A percentile compares a stretch with the other conserved stretches of the same genome.
Evolutionary conservation across 2,329 filamentous ascomycete species (phyloP).

Genomic region (Paracorniculantispora psalliotae): DNA sequence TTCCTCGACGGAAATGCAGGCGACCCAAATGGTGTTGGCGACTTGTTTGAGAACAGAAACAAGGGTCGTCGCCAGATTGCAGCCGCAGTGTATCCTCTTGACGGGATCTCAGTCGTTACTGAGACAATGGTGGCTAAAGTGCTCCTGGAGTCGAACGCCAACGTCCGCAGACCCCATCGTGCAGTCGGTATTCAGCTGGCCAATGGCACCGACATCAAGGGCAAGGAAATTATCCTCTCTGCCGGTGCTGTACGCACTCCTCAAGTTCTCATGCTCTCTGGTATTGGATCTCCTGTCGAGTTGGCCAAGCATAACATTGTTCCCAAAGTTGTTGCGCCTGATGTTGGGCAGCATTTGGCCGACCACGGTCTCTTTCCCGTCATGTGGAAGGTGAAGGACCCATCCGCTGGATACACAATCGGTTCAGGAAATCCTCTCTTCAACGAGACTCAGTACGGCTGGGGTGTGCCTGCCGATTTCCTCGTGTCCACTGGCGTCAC

Average conservation of each 20-base stretch:
- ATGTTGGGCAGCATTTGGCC: slow-evolving; percentile 42
- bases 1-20: slow-evolving; percentile 24
- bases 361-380: slow-evolving; percentile 25
- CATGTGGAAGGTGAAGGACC: slow-evolving; percentile 29
- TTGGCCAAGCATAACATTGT: slow-evolving; percentile 38
- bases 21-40: slow-evolving; percentile 26
- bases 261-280: slow-evolving; percentile 46
- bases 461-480: slow-evolving; percentile 34
- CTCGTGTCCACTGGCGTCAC: slow-evolving; percentile 25
- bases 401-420: slow-evolving; percentile 27
- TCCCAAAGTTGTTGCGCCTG: slow-evolving; percentile 38
- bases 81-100: slow-evolving; percentile 19
- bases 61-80: slow-evolving; percentile 21
- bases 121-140: slow-evolving; percentile 21
- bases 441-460: slow-evolving; percentile 29
- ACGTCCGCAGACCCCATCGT: not conserved
- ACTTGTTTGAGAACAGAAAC: slow-evolving; percentile 22
- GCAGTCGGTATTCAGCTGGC: slow-evolving; percentile 21
- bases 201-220: slow-evolving; percentile 23
- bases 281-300: slow-evolving; percentile 37
- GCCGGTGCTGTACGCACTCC: slow-evolving; percentile 47
- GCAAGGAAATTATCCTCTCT: slow-evolving; percentile 40
- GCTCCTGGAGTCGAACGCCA: slow-evolving; percentile 12
- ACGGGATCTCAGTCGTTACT: slow-evolving; percentile 22
- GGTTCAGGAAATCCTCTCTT: slow-evolving; percentile 32